Conservation (phyloP, 2,329 filamentous ascomycete species). For the Phoma sp. region DNA sequence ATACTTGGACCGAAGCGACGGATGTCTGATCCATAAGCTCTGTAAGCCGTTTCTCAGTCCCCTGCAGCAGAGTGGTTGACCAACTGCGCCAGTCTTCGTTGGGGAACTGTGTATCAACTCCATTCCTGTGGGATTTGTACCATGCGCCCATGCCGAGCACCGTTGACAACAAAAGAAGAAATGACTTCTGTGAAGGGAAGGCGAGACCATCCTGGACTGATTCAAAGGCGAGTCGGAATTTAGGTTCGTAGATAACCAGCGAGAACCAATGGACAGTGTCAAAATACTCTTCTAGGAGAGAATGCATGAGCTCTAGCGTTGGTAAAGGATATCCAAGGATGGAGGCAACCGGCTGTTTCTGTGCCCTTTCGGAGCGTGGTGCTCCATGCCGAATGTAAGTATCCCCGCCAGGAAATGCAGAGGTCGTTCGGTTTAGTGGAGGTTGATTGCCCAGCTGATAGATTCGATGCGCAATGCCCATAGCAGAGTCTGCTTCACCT, state of each 20-base stretch:
- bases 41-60: slow-evolving; percentile 47
- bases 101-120: slow-evolving; percentile 7
- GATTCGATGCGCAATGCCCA: slow-evolving; percentile 46
- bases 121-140: slow-evolving; percentile 44
- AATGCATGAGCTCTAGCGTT: slow-evolving; percentile 33
- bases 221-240: slow-evolving; percentile 45
- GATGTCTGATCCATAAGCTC: slow-evolving; percentile 53
- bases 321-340: slow-evolving; percentile 35
- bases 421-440: slow-evolving; percentile 42
- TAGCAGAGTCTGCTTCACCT: slow-evolving; percentile 43
- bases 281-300: slow-evolving; percentile 52
- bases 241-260: slow-evolving; percentile 53
- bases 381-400: neutral
- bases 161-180: slow-evolving; percentile 48
- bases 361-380: slow-evolving; percentile 15
- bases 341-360: slow-evolving; percentile 29
- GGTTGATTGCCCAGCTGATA: slow-evolving; percentile 37
- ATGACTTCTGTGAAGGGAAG: slow-evolving; percentile 44
- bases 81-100: slow-evolving; percentile 23
- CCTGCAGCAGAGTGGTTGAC: slow-evolving; percentile 28
- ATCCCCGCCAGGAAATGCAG: slow-evolving; percentile 47
- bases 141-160: slow-evolving; percentile 51
- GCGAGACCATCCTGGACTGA: slow-evolving; percentile 47
- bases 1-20: slow-evolving; percentile 49
- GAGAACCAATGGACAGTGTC: slow-evolving; percentile 56